Base-by-base conservation (phyloP, 2,329 filamentous ascomycete species). In the Magnaporthiopsis poae region DNA sequence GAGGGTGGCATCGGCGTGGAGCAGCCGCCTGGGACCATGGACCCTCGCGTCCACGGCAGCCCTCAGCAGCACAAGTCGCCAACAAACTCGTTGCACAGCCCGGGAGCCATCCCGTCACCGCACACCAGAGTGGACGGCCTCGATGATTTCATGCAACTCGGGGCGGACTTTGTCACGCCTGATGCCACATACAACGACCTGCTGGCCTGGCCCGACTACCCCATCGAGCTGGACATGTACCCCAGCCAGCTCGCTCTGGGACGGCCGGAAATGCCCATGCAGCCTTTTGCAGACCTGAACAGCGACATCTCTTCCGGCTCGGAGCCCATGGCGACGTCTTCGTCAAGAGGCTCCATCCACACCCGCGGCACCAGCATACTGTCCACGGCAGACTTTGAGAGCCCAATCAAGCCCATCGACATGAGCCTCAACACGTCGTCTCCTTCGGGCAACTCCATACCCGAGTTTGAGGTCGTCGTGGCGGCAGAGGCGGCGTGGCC, bases 401-500 rank as follows among this genome's bases (percentile, higher is more conserved):
- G 68, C 2, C 68, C 68, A 1, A 62, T 74, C 18, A 80, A 77
- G 66, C 68, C 74, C 0, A 67, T 72, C 5, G 76, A 76, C 4
- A 71, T 76, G 66, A 71, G 70, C 2, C 69, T 75, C 59, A 65
- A 61, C 69, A n/a, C 70, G 0, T 71, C 70, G 0, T 71, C 68
- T 3, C 71, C 70, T 5, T 68, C 68, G 1, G 75, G 77, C 18
- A 71, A 71, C 11, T 71, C 71, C n/a, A 77, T 80, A 9, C 74
- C 78, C 9, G 81, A 83, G 67, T 80, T 81, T 60, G 77, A 81
- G 62, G 79, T 78, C 0, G 77, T 84, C 18, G 75, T 82, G 15
- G 79, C 78, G 1, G 78, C 81, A 0, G 81, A 84, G 69, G 77
- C 77, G 1, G 79, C 78, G 0, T 85, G 82, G 82, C 81, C 82